Evolutionary conservation across 495 filamentous ascomycete genomes (phyloP).

Genomic region (Xylaria scruposa): DNA sequence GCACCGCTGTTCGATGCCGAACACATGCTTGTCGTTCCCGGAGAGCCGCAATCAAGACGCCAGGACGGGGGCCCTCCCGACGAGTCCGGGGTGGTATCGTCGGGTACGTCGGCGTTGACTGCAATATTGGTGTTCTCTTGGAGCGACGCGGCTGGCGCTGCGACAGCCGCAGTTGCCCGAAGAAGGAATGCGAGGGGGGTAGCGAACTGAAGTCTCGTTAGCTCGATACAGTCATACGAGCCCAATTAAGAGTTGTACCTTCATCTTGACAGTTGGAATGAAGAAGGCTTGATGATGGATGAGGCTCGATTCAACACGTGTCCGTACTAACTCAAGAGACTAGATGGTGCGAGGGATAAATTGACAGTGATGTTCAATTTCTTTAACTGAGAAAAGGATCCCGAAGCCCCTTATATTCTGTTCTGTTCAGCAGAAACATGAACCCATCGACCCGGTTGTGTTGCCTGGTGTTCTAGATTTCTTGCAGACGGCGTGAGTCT

Average conservation of each 20-base stretch:
- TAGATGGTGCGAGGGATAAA: background rate
- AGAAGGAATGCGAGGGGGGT: constrained; percentile 1
- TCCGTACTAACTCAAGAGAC: background rate
- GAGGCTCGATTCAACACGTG: background rate
- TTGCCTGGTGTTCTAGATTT: constrained; percentile 15
- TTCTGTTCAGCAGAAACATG: background rate
- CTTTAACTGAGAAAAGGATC: background rate
- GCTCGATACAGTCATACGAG: background rate
- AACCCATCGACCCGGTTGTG: constrained; percentile 10
- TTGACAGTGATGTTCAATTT: background rate
- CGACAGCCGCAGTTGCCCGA: background rate
- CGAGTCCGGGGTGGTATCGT: background rate
- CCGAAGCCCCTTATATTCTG: constrained; percentile 1
- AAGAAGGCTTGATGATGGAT: background rate
- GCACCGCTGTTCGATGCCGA: constrained; percentile 37
- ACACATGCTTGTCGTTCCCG: constrained; percentile 34
- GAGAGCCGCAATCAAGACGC: constrained; percentile 37
- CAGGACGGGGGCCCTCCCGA: constrained; percentile 31
- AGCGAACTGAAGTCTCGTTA: constrained; percentile 11
- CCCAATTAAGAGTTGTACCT: background rate
- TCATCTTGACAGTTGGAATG: constrained; percentile 5
- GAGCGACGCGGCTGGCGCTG: background rate
- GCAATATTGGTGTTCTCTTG: constrained; percentile 4
- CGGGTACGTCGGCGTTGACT: background rate
- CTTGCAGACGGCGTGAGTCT: background rate